Evolutionary conservation across 192 early-diverging fungal genomes (phyloP), one percentile per base, ranked within the genome.

Genomic region (Mortierella claussenii): DNA sequence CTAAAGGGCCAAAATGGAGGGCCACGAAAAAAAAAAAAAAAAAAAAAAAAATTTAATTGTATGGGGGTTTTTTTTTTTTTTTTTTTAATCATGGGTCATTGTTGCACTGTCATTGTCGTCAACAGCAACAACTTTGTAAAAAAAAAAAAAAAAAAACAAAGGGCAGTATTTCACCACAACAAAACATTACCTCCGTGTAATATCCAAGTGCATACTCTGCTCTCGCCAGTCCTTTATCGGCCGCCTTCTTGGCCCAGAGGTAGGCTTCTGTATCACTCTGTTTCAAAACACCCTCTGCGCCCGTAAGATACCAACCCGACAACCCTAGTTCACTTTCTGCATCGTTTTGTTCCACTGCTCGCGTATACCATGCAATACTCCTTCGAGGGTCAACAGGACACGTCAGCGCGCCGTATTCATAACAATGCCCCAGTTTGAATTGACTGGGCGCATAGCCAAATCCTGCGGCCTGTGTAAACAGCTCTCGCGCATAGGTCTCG

Each of bases 221-320:
- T 81, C 97, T 96, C 15, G 96, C 89, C 28, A 95, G 83, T 13
- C 94, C 93, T 79, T 94, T 97, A 68, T 97, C 96, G 1, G 98
- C 98, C 17, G 98, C 95, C 57, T 94, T 94, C 20, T 95, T 87
- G 18, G 98, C 96, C 98, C 98, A 99, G 63, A 95, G 80, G 69
- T 96, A 99, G n/a, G 98, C 96, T 78, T 98, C 94, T 23, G 86
- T 87, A 79, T 98, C 97, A 60, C 86, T 94, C 81, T 96, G 96
- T 58, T 86, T 86, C 70, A 99, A 74, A 11, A 96, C 88, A 13
- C 90, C 91, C 58, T 99, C 96, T 6, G 94, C 89, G 28, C 95
- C 96, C 1, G 97, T 98, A 69, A 99, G 83, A 69, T 98, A 99
- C 98, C 98, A 99, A 4, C 96, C 98, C 1, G 97, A 96, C 7